These are phyloP conservation scores for Lactarius psammicola DNA, from an alignment of 768 basidiomycete species.

Conservation along the genomic window DNA sequence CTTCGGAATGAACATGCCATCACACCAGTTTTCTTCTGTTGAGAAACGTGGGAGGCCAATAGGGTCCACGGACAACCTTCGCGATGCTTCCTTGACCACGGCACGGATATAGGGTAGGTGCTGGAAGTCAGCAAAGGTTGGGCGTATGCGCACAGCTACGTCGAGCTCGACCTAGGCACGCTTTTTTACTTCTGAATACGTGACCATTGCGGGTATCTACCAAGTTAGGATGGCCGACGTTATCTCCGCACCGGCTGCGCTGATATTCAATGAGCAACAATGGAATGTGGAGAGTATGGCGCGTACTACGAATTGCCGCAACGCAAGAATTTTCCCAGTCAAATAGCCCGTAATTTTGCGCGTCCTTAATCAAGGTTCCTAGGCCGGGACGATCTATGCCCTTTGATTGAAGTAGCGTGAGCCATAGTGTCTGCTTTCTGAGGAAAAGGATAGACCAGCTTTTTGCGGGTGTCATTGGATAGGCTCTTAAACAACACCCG, in stretches of 20 bases:
- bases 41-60: conserved; percentile 27
- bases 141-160: conserved; percentile 17
- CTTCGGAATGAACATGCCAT: conserved; percentile 36
- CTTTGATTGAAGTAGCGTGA: not conserved
- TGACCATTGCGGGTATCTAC: conserved; percentile 15
- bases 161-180: conserved; percentile 16
- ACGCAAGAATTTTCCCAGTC: conserved; percentile 5
- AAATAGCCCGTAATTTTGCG: not conserved
- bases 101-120: conserved; percentile 22
- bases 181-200: not conserved
- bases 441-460: not conserved
- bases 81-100: conserved; percentile 23
- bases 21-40: conserved; percentile 33
- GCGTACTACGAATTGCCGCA: not conserved
- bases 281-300: not conserved
- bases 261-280: not conserved
- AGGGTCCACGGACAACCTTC: conserved; percentile 6
- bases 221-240: not conserved
- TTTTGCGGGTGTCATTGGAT: not conserved
- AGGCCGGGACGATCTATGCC: not conserved
- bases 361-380: not conserved
- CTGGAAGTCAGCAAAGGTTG: conserved; percentile 15
- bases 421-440: no score
- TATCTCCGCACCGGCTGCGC: conserved; percentile 1
- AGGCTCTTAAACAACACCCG: conserved; percentile 6